phyloP scores from a whole-genome alignment of 352 stramenopile species.

The Ochromonadaceae sp. region DNA sequence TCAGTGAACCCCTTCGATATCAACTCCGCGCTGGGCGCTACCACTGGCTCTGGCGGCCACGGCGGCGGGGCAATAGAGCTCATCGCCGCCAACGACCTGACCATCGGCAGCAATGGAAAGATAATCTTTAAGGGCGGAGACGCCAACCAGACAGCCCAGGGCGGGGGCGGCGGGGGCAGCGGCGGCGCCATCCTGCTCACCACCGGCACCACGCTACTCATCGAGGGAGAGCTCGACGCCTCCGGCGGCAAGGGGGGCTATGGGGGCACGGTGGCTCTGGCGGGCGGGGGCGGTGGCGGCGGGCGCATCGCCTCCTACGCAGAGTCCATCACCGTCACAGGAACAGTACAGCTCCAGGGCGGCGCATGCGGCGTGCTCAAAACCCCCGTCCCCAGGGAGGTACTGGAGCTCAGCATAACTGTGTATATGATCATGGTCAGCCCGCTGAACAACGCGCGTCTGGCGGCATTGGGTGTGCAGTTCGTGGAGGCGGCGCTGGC shows the following conservation, averaged over 20 bases:
- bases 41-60: slow-evolving; percentile 56
- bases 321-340: slow-evolving; percentile 15
- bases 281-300: slow-evolving; percentile 42
- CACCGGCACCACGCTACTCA: slow-evolving; percentile 36
- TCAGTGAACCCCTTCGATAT: slow-evolving; percentile 50
- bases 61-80: slow-evolving; percentile 70
- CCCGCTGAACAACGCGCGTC: too few relatives aligned
- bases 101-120: slow-evolving; percentile 51
- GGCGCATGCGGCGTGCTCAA: slow-evolving; percentile 35
- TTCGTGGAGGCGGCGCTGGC: too few relatives aligned
- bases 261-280: slow-evolving; percentile 25
- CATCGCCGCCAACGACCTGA: slow-evolving; percentile 77
- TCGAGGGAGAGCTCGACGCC: slow-evolving; percentile 50
- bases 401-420: background rate
- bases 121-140: slow-evolving; percentile 53
- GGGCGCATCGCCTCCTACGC: slow-evolving; percentile 47
- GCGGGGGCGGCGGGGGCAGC: slow-evolving; percentile 44
- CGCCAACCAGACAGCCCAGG: slow-evolving; percentile 34
- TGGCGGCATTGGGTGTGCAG: too few relatives aligned
- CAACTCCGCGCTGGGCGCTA: background rate
- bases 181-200: slow-evolving; percentile 45
- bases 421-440: too few relatives aligned
- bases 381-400: background rate
- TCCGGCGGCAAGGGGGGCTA: slow-evolving; percentile 56
- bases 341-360: slow-evolving; percentile 15